Percentiles rank a stretch among this genome's conserved stretches.
Evolutionary conservation across 2,329 filamentous ascomycete species (phyloP).

Genomic region (Exophiala aquamarina): DNA sequence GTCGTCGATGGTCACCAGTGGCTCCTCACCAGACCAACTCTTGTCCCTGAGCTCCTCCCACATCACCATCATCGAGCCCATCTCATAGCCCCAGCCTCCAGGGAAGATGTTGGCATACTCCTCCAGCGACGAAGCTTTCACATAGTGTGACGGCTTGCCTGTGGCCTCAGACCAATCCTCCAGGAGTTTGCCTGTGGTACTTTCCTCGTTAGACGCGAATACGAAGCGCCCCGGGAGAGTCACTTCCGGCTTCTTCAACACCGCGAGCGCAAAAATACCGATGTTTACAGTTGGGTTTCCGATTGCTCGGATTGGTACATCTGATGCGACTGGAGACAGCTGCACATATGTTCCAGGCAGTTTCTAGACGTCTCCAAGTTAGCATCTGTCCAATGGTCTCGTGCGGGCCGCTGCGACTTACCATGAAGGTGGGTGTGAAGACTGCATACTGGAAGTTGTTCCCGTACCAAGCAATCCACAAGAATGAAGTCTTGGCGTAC

Average conservation of each 20-base stretch:
- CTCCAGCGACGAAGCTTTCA: conserved; percentile 28
- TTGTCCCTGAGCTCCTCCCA: conserved; percentile 30
- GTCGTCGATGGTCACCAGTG: conserved; percentile 29
- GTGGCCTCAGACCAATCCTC: conserved; percentile 33
- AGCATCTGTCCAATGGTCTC: conserved; percentile 5
- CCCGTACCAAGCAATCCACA: conserved; percentile 40
- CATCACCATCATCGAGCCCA: conserved; percentile 32
- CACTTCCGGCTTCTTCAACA: conserved; percentile 33
- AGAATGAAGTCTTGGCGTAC: conserved; percentile 41
- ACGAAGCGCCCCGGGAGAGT: conserved; percentile 34
- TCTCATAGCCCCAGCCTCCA: conserved; percentile 29
- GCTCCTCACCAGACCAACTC: conserved; percentile 31
- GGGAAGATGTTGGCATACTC: conserved; percentile 34
- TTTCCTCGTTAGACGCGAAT: conserved; percentile 28
- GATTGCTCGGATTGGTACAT: conserved; percentile 32
- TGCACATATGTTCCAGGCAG: conserved; percentile 32
- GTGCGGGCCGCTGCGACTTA: conserved; percentile 14
- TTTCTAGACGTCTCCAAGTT: conserved; percentile 26
- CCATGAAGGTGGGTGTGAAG: conserved; percentile 29
- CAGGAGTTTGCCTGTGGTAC: conserved; percentile 32
- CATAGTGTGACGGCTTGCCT: conserved; percentile 28
- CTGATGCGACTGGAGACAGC: conserved; percentile 28
- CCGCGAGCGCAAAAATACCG: conserved; percentile 35
- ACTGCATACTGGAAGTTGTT: conserved; percentile 34
- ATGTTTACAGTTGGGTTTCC: conserved; percentile 36